A percentile compares a stretch with the other conserved stretches of the same genome.
Conservation (phyloP, 2,329 filamentous ascomycete genomes). For the Fusarium pseudograminearum region DNA sequence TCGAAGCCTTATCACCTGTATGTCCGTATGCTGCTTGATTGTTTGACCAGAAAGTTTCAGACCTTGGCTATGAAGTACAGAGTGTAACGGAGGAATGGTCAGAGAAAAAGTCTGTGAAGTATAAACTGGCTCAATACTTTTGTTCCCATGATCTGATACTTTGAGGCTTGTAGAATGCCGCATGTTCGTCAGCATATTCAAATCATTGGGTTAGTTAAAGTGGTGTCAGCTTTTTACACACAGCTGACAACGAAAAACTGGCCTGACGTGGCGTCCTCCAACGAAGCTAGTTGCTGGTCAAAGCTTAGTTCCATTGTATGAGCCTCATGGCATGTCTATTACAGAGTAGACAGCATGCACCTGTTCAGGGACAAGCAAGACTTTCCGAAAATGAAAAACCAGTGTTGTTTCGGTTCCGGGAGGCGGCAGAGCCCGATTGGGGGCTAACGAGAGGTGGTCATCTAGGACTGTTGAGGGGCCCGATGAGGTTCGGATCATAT, state of each 20-base stretch:
- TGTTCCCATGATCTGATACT: not conserved
- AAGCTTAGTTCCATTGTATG: slow-evolving; percentile 1
- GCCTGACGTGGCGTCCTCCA: slow-evolving; percentile 6
- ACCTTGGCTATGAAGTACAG: not conserved
- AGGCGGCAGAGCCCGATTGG: slow-evolving; percentile 18
- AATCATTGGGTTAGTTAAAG: not conserved
- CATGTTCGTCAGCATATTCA: not conserved
- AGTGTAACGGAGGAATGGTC: not conserved
- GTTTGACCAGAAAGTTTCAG: not conserved
- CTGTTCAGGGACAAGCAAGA: slow-evolving; percentile 26
- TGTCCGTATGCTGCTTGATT: not conserved
- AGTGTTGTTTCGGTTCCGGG: slow-evolving; percentile 24
- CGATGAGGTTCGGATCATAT: slow-evolving; percentile 35
- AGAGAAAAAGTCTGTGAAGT: not conserved
- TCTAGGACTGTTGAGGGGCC: slow-evolving; percentile 15
- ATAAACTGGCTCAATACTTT: not conserved
- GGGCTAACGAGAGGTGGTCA: not conserved
- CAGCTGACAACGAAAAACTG: slow-evolving; percentile 29
- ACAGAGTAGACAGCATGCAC: slow-evolving; percentile 12
- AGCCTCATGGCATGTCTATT: slow-evolving; percentile 26
- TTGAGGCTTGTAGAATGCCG: not conserved
- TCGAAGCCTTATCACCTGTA: not conserved
- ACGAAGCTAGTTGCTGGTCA: slow-evolving; percentile 12
- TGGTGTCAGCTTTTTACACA: not conserved
- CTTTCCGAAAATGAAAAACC: slow-evolving; percentile 18